Evolutionary conservation across 2,329 filamentous ascomycete genomes (phyloP).

Genomic region (Fusarium setosum): DNA sequence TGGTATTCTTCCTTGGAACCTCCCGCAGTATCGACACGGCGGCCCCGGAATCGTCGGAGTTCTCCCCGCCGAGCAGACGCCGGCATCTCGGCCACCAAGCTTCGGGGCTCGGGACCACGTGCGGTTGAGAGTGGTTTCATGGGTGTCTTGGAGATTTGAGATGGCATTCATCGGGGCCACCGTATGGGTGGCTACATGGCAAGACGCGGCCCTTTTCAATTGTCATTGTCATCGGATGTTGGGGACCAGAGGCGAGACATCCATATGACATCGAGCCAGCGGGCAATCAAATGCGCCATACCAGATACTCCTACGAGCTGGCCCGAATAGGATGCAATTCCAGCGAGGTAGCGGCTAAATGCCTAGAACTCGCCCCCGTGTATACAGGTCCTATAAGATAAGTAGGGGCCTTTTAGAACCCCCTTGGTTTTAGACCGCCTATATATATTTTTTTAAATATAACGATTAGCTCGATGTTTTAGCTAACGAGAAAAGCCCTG

Average conservation of each 20-base stretch:
- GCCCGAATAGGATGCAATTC: neutral
- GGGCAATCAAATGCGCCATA: constrained; percentile 17
- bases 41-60: constrained; percentile 24
- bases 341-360: constrained; percentile 28
- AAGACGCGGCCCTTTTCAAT: neutral
- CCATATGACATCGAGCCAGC: constrained; percentile 1
- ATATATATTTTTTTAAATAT: no score
- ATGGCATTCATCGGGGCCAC: constrained; percentile 1
- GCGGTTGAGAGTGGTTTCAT: constrained; percentile 5
- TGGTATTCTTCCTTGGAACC: neutral
- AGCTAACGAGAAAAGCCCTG: no score
- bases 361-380: neutral
- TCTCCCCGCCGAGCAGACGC: constrained; percentile 25
- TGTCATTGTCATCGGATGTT: neutral
- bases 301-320: neutral
- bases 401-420: no score
- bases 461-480: no score
- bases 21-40: constrained; percentile 1
- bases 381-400: no score
- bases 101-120: constrained; percentile 19
- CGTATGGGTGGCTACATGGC: neutral
- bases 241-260: neutral
- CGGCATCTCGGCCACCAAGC: constrained; percentile 1
- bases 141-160: neutral
- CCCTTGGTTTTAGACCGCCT: no score